Conservation (phyloP, 1,139 yeast genomes). For the Zygosaccharomyces sapae region DNA sequence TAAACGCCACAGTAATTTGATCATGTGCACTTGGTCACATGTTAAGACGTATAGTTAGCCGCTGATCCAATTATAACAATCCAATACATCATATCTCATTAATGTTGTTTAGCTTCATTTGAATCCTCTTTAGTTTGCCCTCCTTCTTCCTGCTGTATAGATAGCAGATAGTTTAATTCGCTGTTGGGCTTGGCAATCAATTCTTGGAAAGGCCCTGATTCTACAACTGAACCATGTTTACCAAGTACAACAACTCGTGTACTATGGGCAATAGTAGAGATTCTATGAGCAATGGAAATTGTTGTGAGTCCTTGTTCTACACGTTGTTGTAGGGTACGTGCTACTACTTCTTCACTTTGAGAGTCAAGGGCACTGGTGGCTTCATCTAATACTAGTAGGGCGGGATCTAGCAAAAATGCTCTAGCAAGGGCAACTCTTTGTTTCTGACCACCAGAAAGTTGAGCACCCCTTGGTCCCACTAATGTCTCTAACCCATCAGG, state of each 20-base stretch:
- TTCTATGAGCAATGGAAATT: constrained; percentile 86
- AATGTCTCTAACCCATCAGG: constrained; percentile 79
- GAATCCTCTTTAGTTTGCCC: background rate
- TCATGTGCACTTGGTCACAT: too few relatives aligned
- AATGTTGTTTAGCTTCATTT: background rate
- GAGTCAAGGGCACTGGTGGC: constrained; percentile 80
- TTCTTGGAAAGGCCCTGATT: constrained; percentile 65
- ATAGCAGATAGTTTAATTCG: constrained; percentile 41
- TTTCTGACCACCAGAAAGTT: constrained; percentile 81
- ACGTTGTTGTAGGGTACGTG: constrained; percentile 59
- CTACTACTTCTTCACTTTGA: constrained; percentile 63
- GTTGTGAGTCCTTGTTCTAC: constrained; percentile 72
- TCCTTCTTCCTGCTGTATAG: constrained; percentile 17
- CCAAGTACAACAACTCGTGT: constrained; percentile 70
- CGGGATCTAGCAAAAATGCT: constrained; percentile 64
- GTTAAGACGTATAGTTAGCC: background rate
- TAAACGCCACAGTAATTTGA: constrained; percentile 1
- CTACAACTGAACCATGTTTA: constrained; percentile 66
- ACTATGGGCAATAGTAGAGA: constrained; percentile 75
- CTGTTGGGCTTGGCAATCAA: constrained; percentile 56
- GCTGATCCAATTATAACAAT: background rate
- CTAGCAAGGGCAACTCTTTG: constrained; percentile 87
- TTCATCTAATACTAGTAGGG: constrained; percentile 66
- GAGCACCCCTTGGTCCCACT: constrained; percentile 86
- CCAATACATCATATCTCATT: background rate